Conservation (phyloP, 2,329 filamentous ascomycete species). For the Emydomyces testavorans region DNA sequence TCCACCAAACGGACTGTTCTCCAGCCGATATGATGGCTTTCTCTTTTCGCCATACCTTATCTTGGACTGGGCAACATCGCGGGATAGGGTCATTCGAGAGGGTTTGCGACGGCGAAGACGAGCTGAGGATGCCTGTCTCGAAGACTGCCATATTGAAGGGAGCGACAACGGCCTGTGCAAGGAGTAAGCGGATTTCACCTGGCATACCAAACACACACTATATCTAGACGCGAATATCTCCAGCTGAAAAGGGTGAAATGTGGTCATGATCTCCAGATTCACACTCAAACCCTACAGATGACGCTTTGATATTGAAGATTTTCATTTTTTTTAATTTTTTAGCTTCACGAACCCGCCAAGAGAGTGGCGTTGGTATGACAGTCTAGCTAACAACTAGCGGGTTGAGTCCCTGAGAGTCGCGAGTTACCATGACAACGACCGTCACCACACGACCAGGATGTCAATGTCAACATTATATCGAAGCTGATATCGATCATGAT, state of each 20-base stretch:
- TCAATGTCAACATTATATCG: slow-evolving; percentile 3
- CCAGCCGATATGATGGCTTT: slow-evolving; percentile 32
- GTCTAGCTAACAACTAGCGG: no score
- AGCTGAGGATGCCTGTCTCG: slow-evolving; percentile 25
- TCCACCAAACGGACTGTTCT: slow-evolving; percentile 45
- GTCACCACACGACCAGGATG: neutral
- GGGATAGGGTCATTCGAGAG: slow-evolving; percentile 30
- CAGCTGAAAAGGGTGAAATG: neutral
- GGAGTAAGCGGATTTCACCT: slow-evolving; percentile 17
- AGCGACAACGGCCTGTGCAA: neutral
- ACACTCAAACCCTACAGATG: no score
- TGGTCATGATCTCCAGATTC: slow-evolving; percentile 6
- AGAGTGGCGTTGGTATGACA: no score
- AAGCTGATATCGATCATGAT: no score
- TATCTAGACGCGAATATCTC: neutral
- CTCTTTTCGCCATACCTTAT: slow-evolving; percentile 21
- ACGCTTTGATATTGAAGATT: no score
- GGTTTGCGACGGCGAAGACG: slow-evolving; percentile 25
- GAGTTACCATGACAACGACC: neutral
- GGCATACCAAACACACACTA: slow-evolving; percentile 26
- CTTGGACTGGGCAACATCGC: slow-evolving; percentile 28
- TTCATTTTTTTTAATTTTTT: no score
- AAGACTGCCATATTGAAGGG: slow-evolving; percentile 22
- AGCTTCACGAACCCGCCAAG: no score
- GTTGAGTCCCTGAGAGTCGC: no score